Conservation (phyloP, 495 filamentous ascomycete genomes). For the Penicillium flavigenum region DNA sequence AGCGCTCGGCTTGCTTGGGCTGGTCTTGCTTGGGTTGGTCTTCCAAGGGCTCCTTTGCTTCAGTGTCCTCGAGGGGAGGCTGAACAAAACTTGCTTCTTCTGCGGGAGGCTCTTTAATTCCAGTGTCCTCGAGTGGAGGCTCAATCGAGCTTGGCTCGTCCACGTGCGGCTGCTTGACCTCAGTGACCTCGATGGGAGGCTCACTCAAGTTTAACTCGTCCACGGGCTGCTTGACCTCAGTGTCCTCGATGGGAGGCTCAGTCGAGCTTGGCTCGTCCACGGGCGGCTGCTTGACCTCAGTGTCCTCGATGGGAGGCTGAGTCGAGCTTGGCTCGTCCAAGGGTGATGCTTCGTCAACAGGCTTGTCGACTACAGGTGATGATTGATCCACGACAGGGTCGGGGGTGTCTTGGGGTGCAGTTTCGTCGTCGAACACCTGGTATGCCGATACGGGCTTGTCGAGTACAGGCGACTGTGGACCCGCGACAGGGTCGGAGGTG, state of each 20-base stretch:
- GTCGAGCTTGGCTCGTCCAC: not conserved
- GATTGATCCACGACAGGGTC: slow-evolving; percentile 17
- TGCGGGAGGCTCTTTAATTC: slow-evolving; percentile 6
- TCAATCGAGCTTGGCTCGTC: no score
- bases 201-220: slow-evolving; percentile 8
- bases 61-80: slow-evolving; percentile 6
- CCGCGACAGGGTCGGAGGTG: not conserved
- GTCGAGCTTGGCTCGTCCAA: slow-evolving; percentile 8
- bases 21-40: slow-evolving; percentile 17
- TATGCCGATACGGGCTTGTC: slow-evolving; percentile 5
- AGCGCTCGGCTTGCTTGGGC: slow-evolving; percentile 10
- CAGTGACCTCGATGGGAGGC: slow-evolving; percentile 8
- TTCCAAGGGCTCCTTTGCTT: slow-evolving; percentile 8
- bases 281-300: slow-evolving; percentile 7
- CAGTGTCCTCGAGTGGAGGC: slow-evolving; percentile 9
- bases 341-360: slow-evolving; percentile 4
- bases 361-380: slow-evolving; percentile 24
- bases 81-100: slow-evolving; percentile 2
- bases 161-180: not conserved
- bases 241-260: slow-evolving; percentile 1
- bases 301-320: slow-evolving; percentile 12
- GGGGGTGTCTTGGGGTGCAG: not conserved
- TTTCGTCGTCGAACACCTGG: not conserved
- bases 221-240: not conserved
- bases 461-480: not conserved